Conservation (phyloP, 768 basidiomycete genomes). For the Kwoniella sp. region DNA sequence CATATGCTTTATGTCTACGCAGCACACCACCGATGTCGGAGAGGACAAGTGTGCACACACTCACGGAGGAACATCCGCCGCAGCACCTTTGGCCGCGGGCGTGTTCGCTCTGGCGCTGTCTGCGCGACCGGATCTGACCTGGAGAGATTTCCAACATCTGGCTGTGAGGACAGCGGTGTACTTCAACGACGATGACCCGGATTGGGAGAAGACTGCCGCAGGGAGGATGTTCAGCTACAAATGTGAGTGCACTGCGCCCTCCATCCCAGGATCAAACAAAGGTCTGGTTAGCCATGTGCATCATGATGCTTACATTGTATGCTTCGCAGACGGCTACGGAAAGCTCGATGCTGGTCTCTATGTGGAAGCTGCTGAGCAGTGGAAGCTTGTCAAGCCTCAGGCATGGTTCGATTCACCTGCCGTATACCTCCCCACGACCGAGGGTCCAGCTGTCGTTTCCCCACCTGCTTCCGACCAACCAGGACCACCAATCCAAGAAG, state of each 20-base stretch:
- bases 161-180: slow-evolving; percentile 72
- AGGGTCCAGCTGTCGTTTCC: slow-evolving; percentile 3
- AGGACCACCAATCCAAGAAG: background rate
- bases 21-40: slow-evolving; percentile 95
- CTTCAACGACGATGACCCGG: slow-evolving; percentile 86
- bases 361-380: slow-evolving; percentile 75
- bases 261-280: too few species aligned
- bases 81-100: slow-evolving; percentile 93
- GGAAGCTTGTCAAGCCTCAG: slow-evolving; percentile 90
- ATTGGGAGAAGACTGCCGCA: slow-evolving; percentile 81
- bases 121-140: slow-evolving; percentile 88
- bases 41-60: slow-evolving; percentile 73
- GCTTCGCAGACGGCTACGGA: slow-evolving; percentile 75
- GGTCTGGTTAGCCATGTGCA: background rate
- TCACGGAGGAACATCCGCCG: slow-evolving; percentile 97
- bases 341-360: slow-evolving; percentile 78
- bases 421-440: slow-evolving; percentile 56
- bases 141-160: slow-evolving; percentile 94
- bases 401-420: slow-evolving; percentile 80
- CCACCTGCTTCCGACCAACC: slow-evolving; percentile 59
- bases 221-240: slow-evolving; percentile 81
- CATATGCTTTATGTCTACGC: background rate
- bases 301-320: background rate
- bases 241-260: slow-evolving; percentile 58
- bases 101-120: slow-evolving; percentile 87